phyloP scores from a whole-genome alignment of 2,329 filamentous ascomycete genomes.

The Nakataea oryzae region DNA sequence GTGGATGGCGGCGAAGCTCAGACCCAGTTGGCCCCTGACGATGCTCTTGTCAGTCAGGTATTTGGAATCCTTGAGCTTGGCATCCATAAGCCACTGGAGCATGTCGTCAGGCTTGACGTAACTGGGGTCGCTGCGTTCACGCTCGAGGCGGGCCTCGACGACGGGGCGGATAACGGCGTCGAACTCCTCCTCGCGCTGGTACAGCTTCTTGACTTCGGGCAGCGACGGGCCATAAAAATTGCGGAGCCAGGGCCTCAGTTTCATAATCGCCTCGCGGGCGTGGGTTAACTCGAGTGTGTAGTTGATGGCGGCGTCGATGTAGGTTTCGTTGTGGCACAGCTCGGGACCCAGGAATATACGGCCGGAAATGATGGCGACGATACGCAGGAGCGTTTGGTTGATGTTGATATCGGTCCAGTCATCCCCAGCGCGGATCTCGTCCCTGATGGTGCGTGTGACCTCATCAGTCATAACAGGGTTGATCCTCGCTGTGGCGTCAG shows the following conservation, averaged over 20 bases:
- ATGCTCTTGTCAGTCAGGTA: conserved; percentile 23
- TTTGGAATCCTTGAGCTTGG: conserved; percentile 21
- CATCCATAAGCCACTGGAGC: conserved; percentile 34
- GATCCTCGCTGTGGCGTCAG: conserved; percentile 12
- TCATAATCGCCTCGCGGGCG: conserved; percentile 19
- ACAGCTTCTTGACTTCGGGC: conserved; percentile 22
- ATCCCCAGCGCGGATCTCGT: conserved; percentile 21
- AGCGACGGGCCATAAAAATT: conserved; percentile 19
- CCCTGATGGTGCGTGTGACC: conserved; percentile 19
- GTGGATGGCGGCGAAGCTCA: conserved; percentile 40
- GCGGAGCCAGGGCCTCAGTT: conserved; percentile 20
- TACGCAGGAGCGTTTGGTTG: conserved; percentile 27
- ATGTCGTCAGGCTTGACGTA: conserved; percentile 31
- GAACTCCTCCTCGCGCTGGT: conserved; percentile 19
- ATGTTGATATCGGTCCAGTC: conserved; percentile 26
- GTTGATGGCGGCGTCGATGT: conserved; percentile 34
- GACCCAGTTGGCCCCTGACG: conserved; percentile 27
- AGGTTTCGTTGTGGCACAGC: conserved; percentile 30
- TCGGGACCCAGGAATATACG: conserved; percentile 36
- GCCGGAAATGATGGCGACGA: conserved; percentile 35
- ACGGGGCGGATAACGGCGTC: conserved; percentile 24
- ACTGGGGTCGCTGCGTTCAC: conserved; percentile 8
- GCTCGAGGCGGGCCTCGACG: conserved; percentile 18
- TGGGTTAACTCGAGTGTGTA: conserved; percentile 30
- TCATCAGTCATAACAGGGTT: conserved; percentile 27